Conservation (phyloP, 1,139 yeast genomes). For the Candida sp. region DNA sequence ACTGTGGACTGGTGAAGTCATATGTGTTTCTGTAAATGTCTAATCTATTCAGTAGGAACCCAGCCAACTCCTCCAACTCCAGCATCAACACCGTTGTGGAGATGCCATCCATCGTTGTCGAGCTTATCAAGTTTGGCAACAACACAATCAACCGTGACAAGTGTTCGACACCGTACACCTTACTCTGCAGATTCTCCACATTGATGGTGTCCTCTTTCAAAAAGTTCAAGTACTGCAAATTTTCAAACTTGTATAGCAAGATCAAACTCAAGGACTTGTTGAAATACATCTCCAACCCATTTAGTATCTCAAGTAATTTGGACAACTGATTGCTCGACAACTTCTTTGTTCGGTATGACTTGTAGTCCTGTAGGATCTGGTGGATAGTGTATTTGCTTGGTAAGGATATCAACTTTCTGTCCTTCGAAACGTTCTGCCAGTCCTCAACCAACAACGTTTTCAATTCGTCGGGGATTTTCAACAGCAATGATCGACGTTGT, state of each 20-base stretch:
- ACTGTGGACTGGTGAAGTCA: conserved; percentile 65
- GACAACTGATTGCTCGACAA: conserved; percentile 40
- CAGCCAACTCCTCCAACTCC: conserved; percentile 55
- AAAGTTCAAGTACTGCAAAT: conserved; percentile 76
- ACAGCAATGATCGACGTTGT: conserved; percentile 13
- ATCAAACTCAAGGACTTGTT: conserved; percentile 74
- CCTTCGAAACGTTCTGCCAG: conserved; percentile 91
- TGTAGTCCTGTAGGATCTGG: conserved; percentile 51
- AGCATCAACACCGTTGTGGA: conserved; percentile 55
- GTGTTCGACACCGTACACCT: conserved; percentile 80
- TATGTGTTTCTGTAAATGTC: conserved; percentile 49
- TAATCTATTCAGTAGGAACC: conserved; percentile 54
- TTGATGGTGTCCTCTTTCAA: conserved; percentile 28
- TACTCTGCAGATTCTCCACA: conserved; percentile 33
- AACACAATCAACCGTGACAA: conserved; percentile 73
- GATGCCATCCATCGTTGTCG: conserved; percentile 81
- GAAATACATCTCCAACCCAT: conserved; percentile 79
- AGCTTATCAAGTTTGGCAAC: conserved; percentile 79
- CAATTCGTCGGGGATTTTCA: conserved; percentile 52
- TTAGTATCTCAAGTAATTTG: conserved; percentile 66
- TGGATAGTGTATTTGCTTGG: conserved; percentile 61
- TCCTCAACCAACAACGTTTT: conserved; percentile 84
- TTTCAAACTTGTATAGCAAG: conserved; percentile 81
- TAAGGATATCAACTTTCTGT: conserved; percentile 65
- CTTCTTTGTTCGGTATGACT: conserved; percentile 18